Evolutionary conservation across 108 stramenopile genomes (phyloP).

Genomic region (Fragilaria radians): DNA sequence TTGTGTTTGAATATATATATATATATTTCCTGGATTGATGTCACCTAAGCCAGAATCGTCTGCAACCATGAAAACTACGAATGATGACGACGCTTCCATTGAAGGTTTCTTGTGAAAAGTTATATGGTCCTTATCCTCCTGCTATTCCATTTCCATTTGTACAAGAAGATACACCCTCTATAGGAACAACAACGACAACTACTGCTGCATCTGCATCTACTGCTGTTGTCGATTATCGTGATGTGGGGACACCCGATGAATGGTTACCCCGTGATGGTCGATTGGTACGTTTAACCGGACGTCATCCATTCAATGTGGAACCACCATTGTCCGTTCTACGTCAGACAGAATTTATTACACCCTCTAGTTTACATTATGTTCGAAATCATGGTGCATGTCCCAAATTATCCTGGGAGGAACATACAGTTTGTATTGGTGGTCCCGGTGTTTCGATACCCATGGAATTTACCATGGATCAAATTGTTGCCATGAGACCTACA

Average conservation of each 20-base stretch:
- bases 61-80: too few species aligned
- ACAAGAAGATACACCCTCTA: conserved; percentile 51
- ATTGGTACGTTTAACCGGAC: conserved; percentile 90
- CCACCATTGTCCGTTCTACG: conserved; percentile 75
- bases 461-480: conserved; percentile 81
- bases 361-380: conserved; percentile 75
- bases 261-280: conserved; percentile 86
- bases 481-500: conserved; percentile 52
- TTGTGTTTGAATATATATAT: too few species aligned
- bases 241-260: conserved; percentile 82
- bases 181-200: conserved; percentile 35
- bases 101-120: conserved; percentile 34
- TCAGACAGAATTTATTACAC: conserved; percentile 78
- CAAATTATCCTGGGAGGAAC: conserved; percentile 70
- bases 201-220: conserved; percentile 45
- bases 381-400: conserved; percentile 91
- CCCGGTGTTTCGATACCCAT: conserved; percentile 33
- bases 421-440: conserved; percentile 60
- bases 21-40: too few species aligned
- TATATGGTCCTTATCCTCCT: conserved; percentile 74
- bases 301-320: conserved; percentile 98
- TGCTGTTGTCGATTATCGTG: conserved; percentile 62
- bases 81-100: too few species aligned
- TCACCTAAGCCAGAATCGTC: too few species aligned
- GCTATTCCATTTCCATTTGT: conserved; percentile 74